Evolutionary conservation across 371 early-diverging fungal genomes (phyloP).

Genomic region (Mortierella sp.): DNA sequence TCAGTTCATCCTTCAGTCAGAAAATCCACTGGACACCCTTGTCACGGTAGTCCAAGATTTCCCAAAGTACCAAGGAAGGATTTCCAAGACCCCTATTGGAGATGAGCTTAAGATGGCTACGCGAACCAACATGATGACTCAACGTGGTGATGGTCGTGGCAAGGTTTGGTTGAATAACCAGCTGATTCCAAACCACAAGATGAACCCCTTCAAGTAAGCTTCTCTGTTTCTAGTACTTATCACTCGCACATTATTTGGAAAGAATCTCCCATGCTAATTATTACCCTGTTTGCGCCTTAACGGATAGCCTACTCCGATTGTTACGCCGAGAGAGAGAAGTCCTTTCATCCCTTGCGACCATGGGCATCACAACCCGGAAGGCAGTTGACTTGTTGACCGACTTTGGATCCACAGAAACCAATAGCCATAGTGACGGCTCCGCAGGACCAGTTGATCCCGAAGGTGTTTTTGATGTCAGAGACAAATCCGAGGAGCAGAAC

Average conservation of each 20-base stretch:
- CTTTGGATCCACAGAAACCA: conserved; percentile 34
- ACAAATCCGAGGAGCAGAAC: conserved; percentile 56
- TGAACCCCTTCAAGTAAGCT: conserved; percentile 75
- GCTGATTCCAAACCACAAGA: conserved; percentile 58
- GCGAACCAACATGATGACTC: conserved; percentile 44
- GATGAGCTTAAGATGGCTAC: conserved; percentile 48
- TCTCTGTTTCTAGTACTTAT: background rate
- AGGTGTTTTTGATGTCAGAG: conserved; percentile 85
- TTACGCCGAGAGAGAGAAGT: conserved; percentile 58
- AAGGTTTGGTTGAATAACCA: conserved; percentile 79
- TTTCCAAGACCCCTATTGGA: conserved; percentile 61
- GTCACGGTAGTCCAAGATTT: conserved; percentile 79
- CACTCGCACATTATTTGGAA: background rate
- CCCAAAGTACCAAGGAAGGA: conserved; percentile 83
- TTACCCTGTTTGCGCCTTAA: background rate
- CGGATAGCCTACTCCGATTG: conserved; percentile 52
- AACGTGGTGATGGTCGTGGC: conserved; percentile 50
- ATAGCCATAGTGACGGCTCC: conserved; percentile 26
- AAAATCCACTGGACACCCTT: conserved; percentile 70
- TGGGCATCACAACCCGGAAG: conserved; percentile 67
- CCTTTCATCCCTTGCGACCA: conserved; percentile 56
- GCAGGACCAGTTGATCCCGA: conserved; percentile 46
- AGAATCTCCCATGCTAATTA: background rate
- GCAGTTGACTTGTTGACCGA: conserved; percentile 74
- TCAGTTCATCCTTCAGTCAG: conserved; percentile 68